Conservation (phyloP, 176 grass and related monocot genomes). For the Eleusine coracana region DNA sequence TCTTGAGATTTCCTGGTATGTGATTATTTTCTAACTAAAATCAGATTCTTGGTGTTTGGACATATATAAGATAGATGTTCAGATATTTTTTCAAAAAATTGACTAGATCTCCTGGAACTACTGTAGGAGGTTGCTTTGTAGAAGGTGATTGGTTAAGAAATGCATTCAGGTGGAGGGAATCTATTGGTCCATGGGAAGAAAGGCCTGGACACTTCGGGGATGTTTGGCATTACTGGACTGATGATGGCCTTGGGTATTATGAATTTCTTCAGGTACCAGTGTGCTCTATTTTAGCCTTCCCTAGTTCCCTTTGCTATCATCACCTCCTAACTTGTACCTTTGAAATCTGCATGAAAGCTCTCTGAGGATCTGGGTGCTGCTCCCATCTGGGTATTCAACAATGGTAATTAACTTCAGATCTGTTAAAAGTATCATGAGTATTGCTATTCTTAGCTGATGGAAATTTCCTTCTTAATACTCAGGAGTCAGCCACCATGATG, state of each 20-base stretch:
- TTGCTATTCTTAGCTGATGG: background rate
- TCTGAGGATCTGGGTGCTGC: conserved; percentile 70
- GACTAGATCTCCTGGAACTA: conserved; percentile 20
- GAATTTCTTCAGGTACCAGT: conserved; percentile 87
- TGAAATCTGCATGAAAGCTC: conserved; percentile 59
- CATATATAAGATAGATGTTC: background rate
- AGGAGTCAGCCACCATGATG: conserved; percentile 84
- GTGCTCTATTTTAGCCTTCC: conserved; percentile 11
- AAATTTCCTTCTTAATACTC: conserved; percentile 38
- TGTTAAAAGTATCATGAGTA: conserved; percentile 6
- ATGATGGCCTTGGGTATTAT: conserved; percentile 94
- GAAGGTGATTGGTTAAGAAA: conserved; percentile 93
- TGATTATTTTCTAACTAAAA: conserved; percentile 9
- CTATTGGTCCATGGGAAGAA: conserved; percentile 96
- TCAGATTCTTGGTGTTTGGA: background rate
- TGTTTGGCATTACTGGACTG: conserved; percentile 99
- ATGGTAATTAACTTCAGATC: conserved; percentile 59
- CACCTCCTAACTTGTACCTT: background rate
- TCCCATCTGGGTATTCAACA: conserved; percentile 94
- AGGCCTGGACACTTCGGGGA: conserved; percentile 96
- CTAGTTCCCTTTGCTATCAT: background rate
- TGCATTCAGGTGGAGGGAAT: conserved; percentile 90
- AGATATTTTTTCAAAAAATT: background rate
- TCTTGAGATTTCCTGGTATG: conserved; percentile 95
- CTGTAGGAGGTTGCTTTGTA: conserved; percentile 87